Base-by-base conservation (phyloP, 2,329 filamentous ascomycete species). In the Aspergillus alliaceus region DNA sequence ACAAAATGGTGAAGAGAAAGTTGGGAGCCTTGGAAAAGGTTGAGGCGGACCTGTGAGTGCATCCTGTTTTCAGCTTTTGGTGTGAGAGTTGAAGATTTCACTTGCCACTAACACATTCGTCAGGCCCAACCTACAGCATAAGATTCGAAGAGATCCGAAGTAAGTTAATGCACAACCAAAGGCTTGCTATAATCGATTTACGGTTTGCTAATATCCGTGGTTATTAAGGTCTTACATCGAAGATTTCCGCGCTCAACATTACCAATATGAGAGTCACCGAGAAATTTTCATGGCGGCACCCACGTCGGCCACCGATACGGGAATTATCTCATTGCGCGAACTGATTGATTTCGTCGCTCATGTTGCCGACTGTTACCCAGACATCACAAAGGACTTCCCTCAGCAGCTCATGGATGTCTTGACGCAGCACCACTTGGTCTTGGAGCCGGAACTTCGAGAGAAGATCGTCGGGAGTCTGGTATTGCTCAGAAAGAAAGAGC, bases 291-390 rank as follows among this genome's bases (percentile, higher is more conserved):
- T 96, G 68, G 85, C 89, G 40, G 90, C 91, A 48, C 95, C 95
- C 6, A 82, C 87, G 14, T 89, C 89, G 9, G 88, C 90, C 51
- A 90, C 90, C 54, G 85, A 89, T 66, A 88, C 88, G 46, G 90
- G 91, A 47, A 82, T 93, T 57, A 86, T 95, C 54, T 91, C 91
- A 12, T 89, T 99, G 66, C 88, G 90, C 68, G 93, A 98, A 69
- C 84, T 96, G 65, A 90, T 99, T 67, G 93, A 98, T 70, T 90
- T 99, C 67, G 88, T 98, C 66, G 88, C 93, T 20, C 95, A 99
- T 77, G 90, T 96, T 60, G 90, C 93, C 71, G 93, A 97, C 71
- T 96, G 91, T 79, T 99, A 96, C 75, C 91, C 91, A 51, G 85
- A 89, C 57, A 84, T 93, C 60, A 93, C 92, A 1, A 82, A 82